phyloP scores from a whole-genome alignment of 129 eudicot species.

The Flaveria sonorensis region DNA sequence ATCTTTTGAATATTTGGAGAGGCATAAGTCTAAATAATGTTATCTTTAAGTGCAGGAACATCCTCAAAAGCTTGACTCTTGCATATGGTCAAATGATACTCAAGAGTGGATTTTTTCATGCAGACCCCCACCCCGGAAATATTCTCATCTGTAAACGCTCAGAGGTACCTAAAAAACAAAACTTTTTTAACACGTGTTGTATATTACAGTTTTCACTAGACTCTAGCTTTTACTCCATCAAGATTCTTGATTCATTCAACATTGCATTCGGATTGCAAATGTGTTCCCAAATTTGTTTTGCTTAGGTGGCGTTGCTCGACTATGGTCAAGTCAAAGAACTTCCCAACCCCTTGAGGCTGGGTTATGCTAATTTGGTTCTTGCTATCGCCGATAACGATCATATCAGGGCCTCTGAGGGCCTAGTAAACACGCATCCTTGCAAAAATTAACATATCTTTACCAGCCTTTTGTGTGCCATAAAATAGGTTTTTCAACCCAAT shows the following conservation, averaged over 20 bases:
- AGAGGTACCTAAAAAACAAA: slow-evolving; percentile 46
- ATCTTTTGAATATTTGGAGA: not conserved
- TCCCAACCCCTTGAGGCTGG: slow-evolving; percentile 77
- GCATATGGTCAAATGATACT: slow-evolving; percentile 99
- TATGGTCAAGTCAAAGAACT: slow-evolving; percentile 99
- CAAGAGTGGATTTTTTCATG: slow-evolving; percentile 97
- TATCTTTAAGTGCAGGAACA: slow-evolving; percentile 62
- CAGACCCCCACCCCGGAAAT: slow-evolving; percentile 99
- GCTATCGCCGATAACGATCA: slow-evolving; percentile 97
- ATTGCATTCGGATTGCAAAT: not conserved
- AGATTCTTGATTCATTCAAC: not conserved
- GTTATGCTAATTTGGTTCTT: slow-evolving; percentile 84
- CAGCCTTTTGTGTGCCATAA: not conserved
- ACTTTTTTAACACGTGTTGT: not conserved
- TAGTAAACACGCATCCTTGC: slow-evolving; percentile 42
- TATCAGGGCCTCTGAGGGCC: slow-evolving; percentile 65
- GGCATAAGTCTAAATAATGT: not conserved
- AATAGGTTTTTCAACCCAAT: not conserved
- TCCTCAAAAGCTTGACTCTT: slow-evolving; percentile 74
- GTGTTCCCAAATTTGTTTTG: slow-evolving; percentile 12
- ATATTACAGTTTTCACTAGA: not conserved
- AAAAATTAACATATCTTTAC: not conserved
- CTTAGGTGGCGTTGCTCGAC: slow-evolving; percentile 93
- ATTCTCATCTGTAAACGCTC: slow-evolving; percentile 88
- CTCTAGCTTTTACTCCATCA: not conserved